phyloP scores from a whole-genome alignment of 2,329 filamentous ascomycete genomes.

The Fusarium sp. region DNA sequence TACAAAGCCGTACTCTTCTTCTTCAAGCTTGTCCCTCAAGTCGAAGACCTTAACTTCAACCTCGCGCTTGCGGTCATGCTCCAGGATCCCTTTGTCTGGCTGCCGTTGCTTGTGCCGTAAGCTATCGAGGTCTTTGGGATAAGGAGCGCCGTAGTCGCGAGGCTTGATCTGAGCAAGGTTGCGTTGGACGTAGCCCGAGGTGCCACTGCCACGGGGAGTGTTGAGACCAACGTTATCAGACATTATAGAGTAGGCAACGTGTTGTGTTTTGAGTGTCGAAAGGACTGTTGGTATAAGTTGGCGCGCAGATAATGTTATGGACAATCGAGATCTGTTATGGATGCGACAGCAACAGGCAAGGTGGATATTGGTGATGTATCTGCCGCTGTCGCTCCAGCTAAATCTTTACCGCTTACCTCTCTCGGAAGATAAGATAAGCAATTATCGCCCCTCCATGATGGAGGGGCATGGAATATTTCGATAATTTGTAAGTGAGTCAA shows the following conservation, averaged over 20 bases:
- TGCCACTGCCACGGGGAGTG: constrained; percentile 93
- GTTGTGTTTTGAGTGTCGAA: neutral
- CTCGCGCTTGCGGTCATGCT: constrained; percentile 91
- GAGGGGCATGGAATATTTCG: constrained; percentile 34
- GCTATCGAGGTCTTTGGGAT: constrained; percentile 74
- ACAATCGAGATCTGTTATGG: constrained; percentile 2
- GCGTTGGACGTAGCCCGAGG: constrained; percentile 96
- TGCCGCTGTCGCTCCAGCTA: neutral
- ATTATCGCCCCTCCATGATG: constrained; percentile 27
- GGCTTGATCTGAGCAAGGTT: constrained; percentile 90
- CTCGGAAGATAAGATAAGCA: constrained; percentile 26
- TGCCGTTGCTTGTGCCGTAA: constrained; percentile 81
- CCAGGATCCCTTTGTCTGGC: constrained; percentile 90
- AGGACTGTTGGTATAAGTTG: neutral
- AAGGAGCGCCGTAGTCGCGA: constrained; percentile 82
- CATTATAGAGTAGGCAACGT: constrained; percentile 62
- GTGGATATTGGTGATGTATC: constrained; percentile 28
- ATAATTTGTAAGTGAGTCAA: constrained; percentile 39
- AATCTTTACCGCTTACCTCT: constrained; percentile 11
- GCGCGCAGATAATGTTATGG: neutral
- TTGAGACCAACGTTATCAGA: constrained; percentile 96
- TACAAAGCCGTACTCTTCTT: constrained; percentile 73
- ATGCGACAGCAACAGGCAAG: constrained; percentile 6
- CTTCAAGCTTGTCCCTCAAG: constrained; percentile 88
- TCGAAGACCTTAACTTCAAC: constrained; percentile 96